A percentile compares a stretch with the other conserved stretches of the same genome.
These are phyloP conservation scores for Silene vulgaris DNA, from an alignment of 179 eudicot genomes.

Conservation along the genomic window DNA sequence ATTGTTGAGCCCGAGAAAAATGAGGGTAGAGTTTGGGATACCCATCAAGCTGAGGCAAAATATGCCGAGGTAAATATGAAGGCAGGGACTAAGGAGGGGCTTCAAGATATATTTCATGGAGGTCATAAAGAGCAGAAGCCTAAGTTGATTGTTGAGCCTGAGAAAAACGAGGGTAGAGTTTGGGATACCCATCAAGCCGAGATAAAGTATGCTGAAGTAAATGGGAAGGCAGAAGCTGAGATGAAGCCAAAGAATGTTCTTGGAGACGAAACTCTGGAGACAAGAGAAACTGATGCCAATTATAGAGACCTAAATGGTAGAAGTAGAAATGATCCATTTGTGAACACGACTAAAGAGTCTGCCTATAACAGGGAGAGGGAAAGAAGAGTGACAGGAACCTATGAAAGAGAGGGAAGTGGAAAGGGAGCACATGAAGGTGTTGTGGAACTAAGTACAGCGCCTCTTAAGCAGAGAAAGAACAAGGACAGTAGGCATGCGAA, in stretches of 20 bases:
- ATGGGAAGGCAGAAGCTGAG: slow-evolving; percentile 19
- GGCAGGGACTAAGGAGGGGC: slow-evolving; percentile 28
- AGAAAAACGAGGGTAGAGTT: slow-evolving; percentile 21
- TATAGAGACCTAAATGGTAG: slow-evolving; percentile 19
- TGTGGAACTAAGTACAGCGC: slow-evolving; percentile 21
- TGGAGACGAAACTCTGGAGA: slow-evolving; percentile 22
- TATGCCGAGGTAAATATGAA: slow-evolving; percentile 15
- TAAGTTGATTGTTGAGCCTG: slow-evolving; percentile 19
- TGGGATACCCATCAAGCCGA: slow-evolving; percentile 22
- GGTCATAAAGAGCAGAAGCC: slow-evolving; percentile 20
- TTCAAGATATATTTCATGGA: slow-evolving; percentile 26
- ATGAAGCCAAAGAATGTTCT: slow-evolving; percentile 17
- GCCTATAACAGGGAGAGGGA: slow-evolving; percentile 17
- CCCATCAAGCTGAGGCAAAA: slow-evolving; percentile 21
- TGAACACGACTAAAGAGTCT: slow-evolving; percentile 19
- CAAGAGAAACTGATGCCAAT: slow-evolving; percentile 24
- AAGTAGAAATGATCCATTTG: slow-evolving; percentile 14
- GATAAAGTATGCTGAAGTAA: slow-evolving; percentile 15
- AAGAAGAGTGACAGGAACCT: slow-evolving; percentile 9
- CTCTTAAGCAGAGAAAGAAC: slow-evolving; percentile 20
- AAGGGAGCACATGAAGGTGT: slow-evolving; percentile 12
- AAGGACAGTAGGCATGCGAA: slow-evolving; percentile 17
- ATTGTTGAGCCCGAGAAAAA: slow-evolving; percentile 17
- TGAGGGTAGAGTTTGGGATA: slow-evolving; percentile 19
- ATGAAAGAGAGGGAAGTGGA: slow-evolving; percentile 13